Percentiles rank a stretch among this genome's conserved stretches.
Evolutionary conservation across 768 basidiomycete genomes (phyloP).

Genomic region (Lentinula edodes): DNA sequence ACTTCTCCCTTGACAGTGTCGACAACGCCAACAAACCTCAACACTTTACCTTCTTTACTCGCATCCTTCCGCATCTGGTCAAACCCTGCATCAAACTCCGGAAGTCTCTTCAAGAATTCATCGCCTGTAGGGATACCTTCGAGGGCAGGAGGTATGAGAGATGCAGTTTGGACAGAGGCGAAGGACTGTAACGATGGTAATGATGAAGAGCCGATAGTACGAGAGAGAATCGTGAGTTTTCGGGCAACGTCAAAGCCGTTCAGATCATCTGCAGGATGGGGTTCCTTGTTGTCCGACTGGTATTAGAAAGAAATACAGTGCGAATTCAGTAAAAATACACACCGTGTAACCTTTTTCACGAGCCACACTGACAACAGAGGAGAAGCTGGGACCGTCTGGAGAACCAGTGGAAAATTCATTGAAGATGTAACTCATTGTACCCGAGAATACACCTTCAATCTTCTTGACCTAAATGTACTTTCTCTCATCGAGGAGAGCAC

Average conservation of each 20-base stretch:
- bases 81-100: slow-evolving; percentile 79
- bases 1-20: slow-evolving; percentile 70
- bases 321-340: slow-evolving; percentile 11
- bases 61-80: slow-evolving; percentile 75
- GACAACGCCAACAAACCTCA: slow-evolving; percentile 92
- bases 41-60: slow-evolving; percentile 70
- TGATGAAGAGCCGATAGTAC: slow-evolving; percentile 53
- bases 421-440: slow-evolving; percentile 98
- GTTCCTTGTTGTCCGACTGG: slow-evolving; percentile 55
- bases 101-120: slow-evolving; percentile 75
- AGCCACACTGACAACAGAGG: slow-evolving; percentile 82
- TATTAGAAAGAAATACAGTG: background rate
- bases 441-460: slow-evolving; percentile 97
- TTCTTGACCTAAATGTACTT: slow-evolving; percentile 53
- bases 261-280: slow-evolving; percentile 94
- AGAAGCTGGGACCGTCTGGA: slow-evolving; percentile 71
- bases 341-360: slow-evolving; percentile 95
- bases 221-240: slow-evolving; percentile 92
- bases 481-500: background rate
- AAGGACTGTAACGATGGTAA: slow-evolving; percentile 70
- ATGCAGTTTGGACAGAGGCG: slow-evolving; percentile 72
- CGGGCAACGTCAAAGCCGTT: slow-evolving; percentile 96
- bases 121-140: slow-evolving; percentile 66
- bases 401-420: slow-evolving; percentile 83
- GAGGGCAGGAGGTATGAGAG: slow-evolving; percentile 78